phyloP scores from a whole-genome alignment of 179 eudicot species.

The Actinidia chinensis region DNA sequence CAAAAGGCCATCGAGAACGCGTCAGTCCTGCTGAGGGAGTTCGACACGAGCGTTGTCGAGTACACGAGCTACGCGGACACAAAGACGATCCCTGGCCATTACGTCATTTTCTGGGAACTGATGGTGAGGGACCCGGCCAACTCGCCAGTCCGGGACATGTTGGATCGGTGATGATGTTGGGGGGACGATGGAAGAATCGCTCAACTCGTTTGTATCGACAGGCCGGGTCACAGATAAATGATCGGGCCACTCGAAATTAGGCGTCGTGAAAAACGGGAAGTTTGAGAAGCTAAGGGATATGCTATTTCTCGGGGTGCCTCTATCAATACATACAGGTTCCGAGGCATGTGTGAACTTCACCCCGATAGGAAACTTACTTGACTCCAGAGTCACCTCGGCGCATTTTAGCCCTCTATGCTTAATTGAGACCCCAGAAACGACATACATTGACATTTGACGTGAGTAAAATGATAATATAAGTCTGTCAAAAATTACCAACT shows the following conservation, averaged over 20 bases:
- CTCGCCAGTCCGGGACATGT: slow-evolving; percentile 33
- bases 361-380: slow-evolving; percentile 59
- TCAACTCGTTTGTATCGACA: slow-evolving; percentile 66
- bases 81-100: slow-evolving; percentile 60
- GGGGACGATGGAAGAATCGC: slow-evolving; percentile 60
- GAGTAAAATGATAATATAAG: too few relatives aligned
- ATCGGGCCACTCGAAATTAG: slow-evolving; percentile 68
- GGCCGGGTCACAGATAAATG: slow-evolving; percentile 58
- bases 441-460: too few relatives aligned
- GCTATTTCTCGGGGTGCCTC: slow-evolving; percentile 68
- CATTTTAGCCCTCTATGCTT: slow-evolving; percentile 54
- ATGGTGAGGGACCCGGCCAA: slow-evolving; percentile 43
- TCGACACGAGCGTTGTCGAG: slow-evolving; percentile 53
- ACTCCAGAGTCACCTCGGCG: slow-evolving; percentile 50
- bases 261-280: slow-evolving; percentile 56
- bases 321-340: slow-evolving; percentile 59
- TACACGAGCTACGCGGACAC: slow-evolving; percentile 77
- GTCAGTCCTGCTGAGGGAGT: slow-evolving; percentile 30
- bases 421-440: slow-evolving; percentile 57
- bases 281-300: slow-evolving; percentile 64
- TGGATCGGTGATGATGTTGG: slow-evolving; percentile 49
- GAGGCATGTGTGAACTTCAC: slow-evolving; percentile 62
- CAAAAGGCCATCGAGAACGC: slow-evolving; percentile 59
- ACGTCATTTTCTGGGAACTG: slow-evolving; percentile 69
- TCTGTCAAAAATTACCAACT: too few relatives aligned